Evolutionary conservation across 2,329 filamentous ascomycete genomes (phyloP), one percentile per base, ranked within the genome.

Genomic region (Monilinia vaccinii-corymbosi): DNA sequence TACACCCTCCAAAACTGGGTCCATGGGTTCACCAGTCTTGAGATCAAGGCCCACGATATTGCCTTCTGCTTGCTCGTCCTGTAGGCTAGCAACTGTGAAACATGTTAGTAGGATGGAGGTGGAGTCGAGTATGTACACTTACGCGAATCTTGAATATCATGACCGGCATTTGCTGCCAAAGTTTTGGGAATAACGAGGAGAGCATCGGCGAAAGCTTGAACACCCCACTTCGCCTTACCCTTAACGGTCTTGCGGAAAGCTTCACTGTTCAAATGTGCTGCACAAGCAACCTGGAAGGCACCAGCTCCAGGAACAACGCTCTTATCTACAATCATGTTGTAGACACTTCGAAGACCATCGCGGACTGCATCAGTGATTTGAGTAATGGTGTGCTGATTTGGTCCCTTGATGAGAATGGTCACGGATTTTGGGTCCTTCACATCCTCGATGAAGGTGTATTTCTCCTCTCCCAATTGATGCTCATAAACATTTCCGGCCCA

Each of bases 311-410:
- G 94, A 31, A 99, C 91, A 23, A 99, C 94, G 67, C 89, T 93
- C 76, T 87, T 85, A 74, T 99, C 94, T n/a, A 97, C 93, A 73
- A 99, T 97, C 81, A 96, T 96, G 80, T 99, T 99, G 83, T 97
- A 97, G 53, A 97, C 94, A 73, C 91, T 96, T 71, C 94, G 85
- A 67, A 99, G 81, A 64, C 94, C 94, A 73, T 99, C 94, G 58
- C 94, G 85, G 48, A 97, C 94, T 3, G 94, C 94, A 73, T 99
- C 94, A 66, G 91, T 96, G 71, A 99, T 91, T 76, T 99, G 94
- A 16, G 89, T 86, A 70, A 99, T 99, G 63, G 93, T 97, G 79
- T 99, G 94, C 71, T 86, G 81, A 76, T 99, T 99, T 65, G 94
- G 94, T 28, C 94, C 94, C 81, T 97, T 99, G 81, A 99, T 97